phyloP scores from a whole-genome alignment of 805 yeast genomes.

The Jamesozyma jinghongensis region DNA sequence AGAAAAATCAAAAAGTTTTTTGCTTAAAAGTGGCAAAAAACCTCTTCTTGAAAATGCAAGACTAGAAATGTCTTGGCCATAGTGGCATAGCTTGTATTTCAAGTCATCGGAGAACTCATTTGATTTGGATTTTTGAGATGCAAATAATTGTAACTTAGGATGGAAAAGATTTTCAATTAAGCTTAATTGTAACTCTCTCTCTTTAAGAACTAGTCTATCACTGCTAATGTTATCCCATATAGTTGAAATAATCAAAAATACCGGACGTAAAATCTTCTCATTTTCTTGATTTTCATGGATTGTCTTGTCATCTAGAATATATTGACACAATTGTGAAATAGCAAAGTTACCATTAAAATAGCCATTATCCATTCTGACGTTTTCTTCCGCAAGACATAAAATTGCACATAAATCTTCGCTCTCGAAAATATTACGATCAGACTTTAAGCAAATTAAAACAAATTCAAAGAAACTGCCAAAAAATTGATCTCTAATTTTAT shows the following conservation, averaged over 20 bases:
- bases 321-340: constrained; percentile 13
- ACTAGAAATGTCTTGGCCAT: constrained; percentile 37
- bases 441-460: constrained; percentile 7
- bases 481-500: constrained; percentile 26
- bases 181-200: constrained; percentile 50
- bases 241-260: constrained; percentile 29
- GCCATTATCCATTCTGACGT: constrained; percentile 20
- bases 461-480: constrained; percentile 24
- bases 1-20: constrained; percentile 39
- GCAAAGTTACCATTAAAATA: constrained; percentile 20
- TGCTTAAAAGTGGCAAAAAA: constrained; percentile 51
- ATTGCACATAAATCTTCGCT: constrained; percentile 11
- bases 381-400: constrained; percentile 12
- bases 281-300: not conserved
- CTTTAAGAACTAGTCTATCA: constrained; percentile 55
- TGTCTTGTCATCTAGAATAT: not conserved
- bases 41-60: constrained; percentile 57
- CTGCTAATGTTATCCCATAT: constrained; percentile 54
- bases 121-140: constrained; percentile 29
- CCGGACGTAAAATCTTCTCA: not conserved
- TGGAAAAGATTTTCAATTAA: constrained; percentile 46
- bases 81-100: constrained; percentile 5
- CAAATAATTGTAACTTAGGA: constrained; percentile 32
- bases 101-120: constrained; percentile 1
- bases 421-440: not conserved